Conservation (phyloP, 805 yeast species). For the Metschnikowia shivogae region DNA sequence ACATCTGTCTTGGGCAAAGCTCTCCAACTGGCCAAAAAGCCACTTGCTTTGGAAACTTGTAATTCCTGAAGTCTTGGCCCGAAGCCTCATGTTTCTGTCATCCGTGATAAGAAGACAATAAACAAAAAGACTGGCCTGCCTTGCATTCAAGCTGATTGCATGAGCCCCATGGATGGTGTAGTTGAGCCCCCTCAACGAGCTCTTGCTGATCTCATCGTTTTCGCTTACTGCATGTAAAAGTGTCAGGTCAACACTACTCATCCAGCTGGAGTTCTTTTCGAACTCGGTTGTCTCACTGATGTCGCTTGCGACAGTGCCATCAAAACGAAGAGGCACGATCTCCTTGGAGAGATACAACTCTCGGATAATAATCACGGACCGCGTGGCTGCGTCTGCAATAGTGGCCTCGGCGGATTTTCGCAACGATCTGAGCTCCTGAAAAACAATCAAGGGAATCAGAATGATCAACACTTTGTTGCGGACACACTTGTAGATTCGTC, state of each 20-base stretch:
- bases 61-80: conserved; percentile 57
- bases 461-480: conserved; percentile 55
- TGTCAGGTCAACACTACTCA: conserved; percentile 67
- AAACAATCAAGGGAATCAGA: conserved; percentile 69
- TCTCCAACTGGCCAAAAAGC: conserved; percentile 52
- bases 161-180: conserved; percentile 10
- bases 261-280: conserved; percentile 70
- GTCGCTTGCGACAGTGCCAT: conserved; percentile 64
- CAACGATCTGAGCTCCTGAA: conserved; percentile 70
- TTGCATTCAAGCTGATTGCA: conserved; percentile 25
- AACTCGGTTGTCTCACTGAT: conserved; percentile 71
- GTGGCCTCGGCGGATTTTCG: conserved; percentile 68
- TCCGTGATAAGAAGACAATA: conserved; percentile 68
- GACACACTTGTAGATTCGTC: conserved; percentile 66
- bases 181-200: conserved; percentile 37
- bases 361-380: conserved; percentile 71
- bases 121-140: conserved; percentile 42
- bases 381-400: conserved; percentile 74
- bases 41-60: conserved; percentile 56
- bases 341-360: conserved; percentile 57
- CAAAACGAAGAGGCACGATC: conserved; percentile 59
- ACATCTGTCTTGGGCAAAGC: conserved; percentile 46
- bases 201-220: conserved; percentile 38
- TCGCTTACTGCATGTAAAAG: conserved; percentile 49
- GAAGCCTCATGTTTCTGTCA: conserved; percentile 65